These are phyloP conservation scores for Pseudohalonectria lignicola DNA, from an alignment of 2,329 filamentous ascomycete genomes.

Conservation along the genomic window DNA sequence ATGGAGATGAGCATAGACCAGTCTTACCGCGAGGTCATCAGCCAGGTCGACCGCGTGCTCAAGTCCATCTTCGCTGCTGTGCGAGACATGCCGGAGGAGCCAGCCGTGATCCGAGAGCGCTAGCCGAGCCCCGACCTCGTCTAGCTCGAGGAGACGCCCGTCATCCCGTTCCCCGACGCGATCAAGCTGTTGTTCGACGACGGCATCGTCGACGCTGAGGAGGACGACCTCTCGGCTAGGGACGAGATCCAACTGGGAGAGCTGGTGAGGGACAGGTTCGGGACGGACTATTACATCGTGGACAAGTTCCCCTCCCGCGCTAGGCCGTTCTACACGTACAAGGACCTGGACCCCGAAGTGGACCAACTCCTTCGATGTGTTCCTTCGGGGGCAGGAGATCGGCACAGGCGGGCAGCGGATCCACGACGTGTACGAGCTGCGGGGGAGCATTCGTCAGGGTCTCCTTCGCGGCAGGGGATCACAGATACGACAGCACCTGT, in stretches of 20 bases:
- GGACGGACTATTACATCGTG: conserved; percentile 85
- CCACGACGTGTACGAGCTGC: conserved; percentile 64
- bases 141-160: conserved; percentile 75
- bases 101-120: conserved; percentile 69
- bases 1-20: conserved; percentile 85
- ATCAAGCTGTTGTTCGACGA: conserved; percentile 54
- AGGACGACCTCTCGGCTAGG: conserved; percentile 74
- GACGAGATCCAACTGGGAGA: conserved; percentile 81
- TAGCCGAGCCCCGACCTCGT: conserved; percentile 82
- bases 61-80: conserved; percentile 58
- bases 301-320: conserved; percentile 85
- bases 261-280: conserved; percentile 75
- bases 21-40: conserved; percentile 80
- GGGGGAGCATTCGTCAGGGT: conserved; percentile 48
- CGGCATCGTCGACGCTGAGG: conserved; percentile 55
- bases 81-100: conserved; percentile 46
- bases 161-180: conserved; percentile 70
- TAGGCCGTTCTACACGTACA: conserved; percentile 86
- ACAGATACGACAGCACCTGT: too few relatives aligned
- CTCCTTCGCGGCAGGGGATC: not conserved
- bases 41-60: conserved; percentile 68
- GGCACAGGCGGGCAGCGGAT: conserved; percentile 90
- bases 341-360: conserved; percentile 60
- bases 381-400: conserved; percentile 86
- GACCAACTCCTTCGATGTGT: conserved; percentile 94